Base-by-base conservation (phyloP, 208 protist genomes). In the Acanthamoeba lugdunensis region DNA sequence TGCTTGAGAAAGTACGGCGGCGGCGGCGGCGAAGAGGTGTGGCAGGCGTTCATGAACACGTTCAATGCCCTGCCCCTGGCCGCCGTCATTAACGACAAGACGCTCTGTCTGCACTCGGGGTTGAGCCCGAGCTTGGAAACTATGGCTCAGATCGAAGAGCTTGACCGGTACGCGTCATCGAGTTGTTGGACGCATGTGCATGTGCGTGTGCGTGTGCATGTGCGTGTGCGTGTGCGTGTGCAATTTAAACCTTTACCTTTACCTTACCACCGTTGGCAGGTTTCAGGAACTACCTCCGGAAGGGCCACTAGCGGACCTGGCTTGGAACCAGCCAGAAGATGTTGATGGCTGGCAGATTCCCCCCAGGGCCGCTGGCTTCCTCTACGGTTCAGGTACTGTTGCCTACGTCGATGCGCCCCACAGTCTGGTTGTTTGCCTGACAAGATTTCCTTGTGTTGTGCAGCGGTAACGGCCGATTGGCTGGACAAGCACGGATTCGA, bases 21-120 rank as follows among this genome's bases (percentile, higher is more conserved):
- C 89, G 97, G 98, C 58, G 98, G 96, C 87, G 97, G 61, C 25
- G 61, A 67, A 67, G 98, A 98, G 81, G 98, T 99, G 33, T 99
- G 99, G 99, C 99, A 98, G 93, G 81, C 97, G 56, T 99, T 99
- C 93, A 99, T 98, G 18, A 98, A 99, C 87, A 96, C 99, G 14
- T 99, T 99, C 95, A 98, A 99, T 94, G 99, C 98, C 96, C 95
- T 99, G 11, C 98, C 98, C n/a, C 95, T 99, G 25, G 98, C 98
- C 16, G 98, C 99, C 16, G 94, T 99, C 3, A 98, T 99, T 63
- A 98, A 99, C 94, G 98, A 98, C 67, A 97, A 98, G 81, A 28
- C 21, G 54, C 28, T 63, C 37, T 94, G 61, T 90, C 98, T 98
- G 30, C 98, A 99, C 90, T 98, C 98, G 56, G 98, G 98, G 37